Evolutionary conservation across 495 filamentous ascomycete species (phyloP).

Genomic region (Aspergillus hancockii): DNA sequence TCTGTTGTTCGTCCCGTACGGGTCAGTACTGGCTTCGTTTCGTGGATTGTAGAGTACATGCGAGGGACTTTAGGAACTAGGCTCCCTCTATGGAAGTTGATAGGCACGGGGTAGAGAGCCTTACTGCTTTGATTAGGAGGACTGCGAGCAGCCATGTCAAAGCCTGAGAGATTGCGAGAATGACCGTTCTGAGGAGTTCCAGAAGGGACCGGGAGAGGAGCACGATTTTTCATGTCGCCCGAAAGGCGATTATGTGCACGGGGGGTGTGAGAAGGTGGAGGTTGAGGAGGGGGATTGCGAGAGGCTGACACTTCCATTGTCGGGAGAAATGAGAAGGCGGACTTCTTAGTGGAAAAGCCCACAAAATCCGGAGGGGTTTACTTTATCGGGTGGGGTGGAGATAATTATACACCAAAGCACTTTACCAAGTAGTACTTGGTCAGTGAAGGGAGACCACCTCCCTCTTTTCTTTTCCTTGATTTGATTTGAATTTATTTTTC

Average conservation of each 20-base stretch:
- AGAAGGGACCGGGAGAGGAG: constrained; percentile 42
- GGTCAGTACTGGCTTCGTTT: constrained; percentile 17
- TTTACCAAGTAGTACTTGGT: too few species aligned
- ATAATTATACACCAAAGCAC: background rate
- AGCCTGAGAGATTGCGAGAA: constrained; percentile 47
- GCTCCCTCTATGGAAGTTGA: background rate
- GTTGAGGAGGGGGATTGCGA: constrained; percentile 17
- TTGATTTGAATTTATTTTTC: background rate
- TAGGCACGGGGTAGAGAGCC: constrained; percentile 41
- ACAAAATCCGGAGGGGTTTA: constrained; percentile 36
- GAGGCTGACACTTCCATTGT: constrained; percentile 27
- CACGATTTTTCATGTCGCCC: constrained; percentile 47
- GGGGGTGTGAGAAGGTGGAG: constrained; percentile 21
- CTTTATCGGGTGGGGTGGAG: constrained; percentile 17
- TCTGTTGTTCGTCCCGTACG: constrained; percentile 54
- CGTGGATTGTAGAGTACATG: background rate
- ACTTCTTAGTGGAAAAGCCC: constrained; percentile 6
- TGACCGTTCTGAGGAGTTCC: constrained; percentile 46
- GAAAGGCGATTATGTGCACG: constrained; percentile 23
- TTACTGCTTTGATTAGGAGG: constrained; percentile 71
- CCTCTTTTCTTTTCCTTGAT: background rate
- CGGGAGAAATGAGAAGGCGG: constrained; percentile 25
- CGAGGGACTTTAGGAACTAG: background rate
- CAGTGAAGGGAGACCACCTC: too few species aligned
- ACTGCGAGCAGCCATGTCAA: constrained; percentile 62